Conservation (phyloP, 1,284 basidiomycete species). For the Ganoderma multipileum region DNA sequence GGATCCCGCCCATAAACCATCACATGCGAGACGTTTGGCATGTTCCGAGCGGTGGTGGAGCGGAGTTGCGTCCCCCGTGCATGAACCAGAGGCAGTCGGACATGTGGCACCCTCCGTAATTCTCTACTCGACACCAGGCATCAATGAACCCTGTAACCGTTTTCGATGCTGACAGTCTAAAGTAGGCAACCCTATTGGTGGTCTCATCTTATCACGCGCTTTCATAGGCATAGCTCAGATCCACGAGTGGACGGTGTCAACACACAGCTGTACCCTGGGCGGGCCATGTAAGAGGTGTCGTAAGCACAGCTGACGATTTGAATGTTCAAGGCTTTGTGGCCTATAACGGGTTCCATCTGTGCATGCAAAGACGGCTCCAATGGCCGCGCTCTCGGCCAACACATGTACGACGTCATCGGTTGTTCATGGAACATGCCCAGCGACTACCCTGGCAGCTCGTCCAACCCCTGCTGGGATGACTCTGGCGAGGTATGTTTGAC, state of each 20-base stretch:
- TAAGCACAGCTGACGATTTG: neutral
- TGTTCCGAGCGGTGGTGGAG: neutral
- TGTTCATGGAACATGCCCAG: conserved; percentile 77
- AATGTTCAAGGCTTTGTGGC: conserved; percentile 60
- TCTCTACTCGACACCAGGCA: conserved; percentile 1
- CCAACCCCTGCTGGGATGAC: conserved; percentile 64
- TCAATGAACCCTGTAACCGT: conserved; percentile 38
- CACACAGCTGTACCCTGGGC: neutral
- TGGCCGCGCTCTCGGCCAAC: conserved; percentile 67
- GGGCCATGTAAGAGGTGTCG: too few relatives aligned
- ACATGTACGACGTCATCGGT: conserved; percentile 72
- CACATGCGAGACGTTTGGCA: neutral
- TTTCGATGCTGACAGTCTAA: conserved; percentile 34
- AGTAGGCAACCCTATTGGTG: conserved; percentile 69
- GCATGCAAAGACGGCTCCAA: conserved; percentile 68
- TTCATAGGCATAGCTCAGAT: conserved; percentile 67
- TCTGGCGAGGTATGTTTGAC: conserved; percentile 49
- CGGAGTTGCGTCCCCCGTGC: neutral
- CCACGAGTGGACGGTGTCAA: conserved; percentile 72
- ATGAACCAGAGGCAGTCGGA: neutral
- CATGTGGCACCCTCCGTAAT: neutral
- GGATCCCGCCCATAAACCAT: neutral
- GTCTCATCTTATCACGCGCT: conserved; percentile 74
- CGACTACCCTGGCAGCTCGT: conserved; percentile 60
- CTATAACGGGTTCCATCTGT: conserved; percentile 67